Evolutionary conservation across 2,329 filamentous ascomycete species (phyloP), one percentile per base, ranked within the genome.

Genomic region (Malbranchea cinnamomea): DNA sequence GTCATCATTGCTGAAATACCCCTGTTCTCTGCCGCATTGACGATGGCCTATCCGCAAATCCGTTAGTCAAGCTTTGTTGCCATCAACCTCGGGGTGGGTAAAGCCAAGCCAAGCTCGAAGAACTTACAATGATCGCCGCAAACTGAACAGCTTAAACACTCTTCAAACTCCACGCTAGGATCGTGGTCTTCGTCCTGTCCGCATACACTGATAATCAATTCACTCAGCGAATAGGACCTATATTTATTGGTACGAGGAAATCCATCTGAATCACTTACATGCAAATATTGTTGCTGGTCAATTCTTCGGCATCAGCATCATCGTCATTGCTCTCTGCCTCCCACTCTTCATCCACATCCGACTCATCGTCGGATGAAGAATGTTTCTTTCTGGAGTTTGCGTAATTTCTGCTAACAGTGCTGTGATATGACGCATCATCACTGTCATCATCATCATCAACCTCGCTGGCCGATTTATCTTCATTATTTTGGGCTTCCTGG

Each of bases 121-220:
- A 42, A 71, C 80, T 56, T 63, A 92, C 84, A 75, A 55, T 83
- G 79, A 49, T 87, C 79, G 41, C 75, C 75, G 55, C 87, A 95
- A 39, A 72, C 66, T 36, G 63, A 64, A 54, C 87, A 94, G 30
- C 74, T 62, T 36, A 94, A 62, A 50, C 78, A 83, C 35, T 76
- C 65, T 52, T 89, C 83, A 45, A 77, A 89, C 40, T 85, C 80
- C 41, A 81, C 78, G 39, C 70, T 74, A 1, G 81, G 80, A 43
- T 87, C 82, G 39, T 87, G 67, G 32, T 89, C 79, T 56, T 91
- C 82, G 40, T 80, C 75, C 50, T 82, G 68, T 33, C 74, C 74
- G 57, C 85, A 94, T 46, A 87, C 91, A 40, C 83, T 78, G 57
- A 53, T 63, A 31, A 29, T 15, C 23, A 25, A 18, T 30, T 24